Percentiles rank a stretch among this genome's conserved stretches.
Conservation (phyloP, 768 basidiomycete genomes). For the Kwoniella pini region DNA sequence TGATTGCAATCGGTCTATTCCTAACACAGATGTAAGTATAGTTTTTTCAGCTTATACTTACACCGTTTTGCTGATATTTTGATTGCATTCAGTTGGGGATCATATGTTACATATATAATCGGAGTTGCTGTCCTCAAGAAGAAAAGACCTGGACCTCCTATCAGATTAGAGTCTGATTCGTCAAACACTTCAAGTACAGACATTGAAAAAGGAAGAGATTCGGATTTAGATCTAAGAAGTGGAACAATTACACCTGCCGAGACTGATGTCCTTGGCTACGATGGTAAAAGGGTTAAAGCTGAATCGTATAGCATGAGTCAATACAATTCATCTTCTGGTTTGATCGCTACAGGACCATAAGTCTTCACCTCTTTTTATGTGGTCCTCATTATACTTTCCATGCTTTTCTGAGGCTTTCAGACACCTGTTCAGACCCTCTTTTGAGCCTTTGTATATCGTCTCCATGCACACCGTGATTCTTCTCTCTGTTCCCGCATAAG, state of each 20-base stretch:
- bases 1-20: conserved; percentile 35
- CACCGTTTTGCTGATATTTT: neutral
- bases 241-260: conserved; percentile 1
- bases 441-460: too few species aligned
- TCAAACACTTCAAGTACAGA: neutral
- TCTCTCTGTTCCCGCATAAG: too few species aligned
- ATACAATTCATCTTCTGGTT: neutral
- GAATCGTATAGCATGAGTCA: neutral
- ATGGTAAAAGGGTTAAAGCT: neutral
- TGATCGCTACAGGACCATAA: neutral
- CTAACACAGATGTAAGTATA: conserved; percentile 40
- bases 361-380: too few species aligned
- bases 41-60: neutral
- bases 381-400: too few species aligned
- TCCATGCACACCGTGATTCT: too few species aligned
- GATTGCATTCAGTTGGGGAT: conserved; percentile 33
- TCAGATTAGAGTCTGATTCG: neutral
- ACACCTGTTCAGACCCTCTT: too few species aligned
- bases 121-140: conserved; percentile 18
- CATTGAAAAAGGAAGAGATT: neutral
- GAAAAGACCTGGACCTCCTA: conserved; percentile 7
- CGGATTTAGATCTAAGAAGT: neutral
- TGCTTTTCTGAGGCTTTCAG: too few species aligned
- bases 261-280: neutral
- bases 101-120: conserved; percentile 35